Percentiles rank a stretch among this genome's conserved stretches.
Conservation (phyloP, 1,139 yeast genomes). For the Hansenula anomala region DNA sequence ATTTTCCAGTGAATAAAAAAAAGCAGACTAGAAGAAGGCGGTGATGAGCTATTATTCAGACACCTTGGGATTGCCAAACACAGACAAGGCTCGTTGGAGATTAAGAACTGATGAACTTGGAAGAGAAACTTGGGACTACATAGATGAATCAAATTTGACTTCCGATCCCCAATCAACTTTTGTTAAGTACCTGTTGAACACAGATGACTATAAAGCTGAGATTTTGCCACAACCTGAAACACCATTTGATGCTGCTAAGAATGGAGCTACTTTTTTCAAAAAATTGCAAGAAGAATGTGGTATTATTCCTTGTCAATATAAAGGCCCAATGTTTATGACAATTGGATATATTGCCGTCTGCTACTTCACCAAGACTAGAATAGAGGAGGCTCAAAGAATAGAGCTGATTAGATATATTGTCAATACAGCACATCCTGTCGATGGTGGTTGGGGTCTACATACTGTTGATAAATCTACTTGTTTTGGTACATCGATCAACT, state of each 20-base stretch:
- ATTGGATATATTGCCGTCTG: slow-evolving; percentile 80
- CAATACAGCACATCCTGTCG: slow-evolving; percentile 92
- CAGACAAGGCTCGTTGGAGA: slow-evolving; percentile 77
- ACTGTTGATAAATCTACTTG: slow-evolving; percentile 89
- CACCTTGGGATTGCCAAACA: slow-evolving; percentile 51
- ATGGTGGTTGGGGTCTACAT: slow-evolving; percentile 99
- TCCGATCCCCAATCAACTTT: slow-evolving; percentile 50
- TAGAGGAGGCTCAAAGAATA: slow-evolving; percentile 57
- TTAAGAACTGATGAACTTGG: slow-evolving; percentile 68
- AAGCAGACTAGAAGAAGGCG: too few species aligned
- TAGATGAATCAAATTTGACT: slow-evolving; percentile 33
- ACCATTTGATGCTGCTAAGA: slow-evolving; percentile 61
- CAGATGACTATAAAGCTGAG: slow-evolving; percentile 41
- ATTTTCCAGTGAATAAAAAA: too few species aligned
- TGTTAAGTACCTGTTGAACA: slow-evolving; percentile 51
- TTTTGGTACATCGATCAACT: slow-evolving; percentile 89
- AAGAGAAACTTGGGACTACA: slow-evolving; percentile 77
- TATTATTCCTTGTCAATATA: slow-evolving; percentile 85
- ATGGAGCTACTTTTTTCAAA: slow-evolving; percentile 70
- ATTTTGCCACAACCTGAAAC: slow-evolving; percentile 29
- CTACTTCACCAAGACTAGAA: slow-evolving; percentile 63
- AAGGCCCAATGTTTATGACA: slow-evolving; percentile 97
- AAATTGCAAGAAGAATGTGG: slow-evolving; percentile 78
- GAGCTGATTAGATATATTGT: slow-evolving; percentile 83
- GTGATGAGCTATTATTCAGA: slow-evolving; percentile 53